These are phyloP conservation scores for Pseudocercospora macadamiae DNA, from an alignment of 2,329 filamentous ascomycete genomes.

Conservation along the genomic window DNA sequence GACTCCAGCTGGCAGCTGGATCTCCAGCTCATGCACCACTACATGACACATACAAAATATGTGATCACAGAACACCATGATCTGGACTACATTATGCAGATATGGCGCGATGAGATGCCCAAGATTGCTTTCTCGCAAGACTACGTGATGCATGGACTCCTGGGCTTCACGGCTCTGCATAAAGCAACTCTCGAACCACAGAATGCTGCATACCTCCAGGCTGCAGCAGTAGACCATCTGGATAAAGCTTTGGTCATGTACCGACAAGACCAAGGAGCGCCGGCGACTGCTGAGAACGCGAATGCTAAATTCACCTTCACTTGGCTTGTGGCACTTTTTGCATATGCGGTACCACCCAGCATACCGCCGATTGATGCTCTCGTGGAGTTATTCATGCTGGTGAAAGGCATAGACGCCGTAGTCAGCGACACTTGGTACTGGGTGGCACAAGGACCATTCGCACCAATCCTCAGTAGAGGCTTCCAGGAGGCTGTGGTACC, in stretches of 20 bases:
- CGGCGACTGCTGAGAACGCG: conserved; percentile 31
- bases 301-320: conserved; percentile 34
- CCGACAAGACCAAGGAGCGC: conserved; percentile 23
- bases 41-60: conserved; percentile 27
- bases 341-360: conserved; percentile 33
- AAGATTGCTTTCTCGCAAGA: conserved; percentile 32
- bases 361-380: conserved; percentile 35
- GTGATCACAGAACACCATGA: conserved; percentile 32
- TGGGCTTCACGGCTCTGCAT: conserved; percentile 36
- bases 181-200: conserved; percentile 32
- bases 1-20: conserved; percentile 34
- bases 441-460: conserved; percentile 35
- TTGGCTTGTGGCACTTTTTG: conserved; percentile 35
- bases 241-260: conserved; percentile 35
- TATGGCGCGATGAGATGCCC: conserved; percentile 35
- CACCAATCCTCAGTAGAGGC: conserved; percentile 32
- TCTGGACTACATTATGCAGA: conserved; percentile 23
- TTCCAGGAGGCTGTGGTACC: conserved; percentile 23
- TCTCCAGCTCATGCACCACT: conserved; percentile 39
- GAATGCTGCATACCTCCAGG: conserved; percentile 27
- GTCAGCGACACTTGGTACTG: conserved; percentile 33
- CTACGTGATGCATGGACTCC: conserved; percentile 36
- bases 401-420: conserved; percentile 32
- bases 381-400: conserved; percentile 34
- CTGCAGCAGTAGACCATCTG: conserved; percentile 36